A percentile compares a stretch with the other conserved stretches of the same genome.
phyloP scores from a whole-genome alignment of 2,329 filamentous ascomycete species.

The Colletotrichum salicis region DNA sequence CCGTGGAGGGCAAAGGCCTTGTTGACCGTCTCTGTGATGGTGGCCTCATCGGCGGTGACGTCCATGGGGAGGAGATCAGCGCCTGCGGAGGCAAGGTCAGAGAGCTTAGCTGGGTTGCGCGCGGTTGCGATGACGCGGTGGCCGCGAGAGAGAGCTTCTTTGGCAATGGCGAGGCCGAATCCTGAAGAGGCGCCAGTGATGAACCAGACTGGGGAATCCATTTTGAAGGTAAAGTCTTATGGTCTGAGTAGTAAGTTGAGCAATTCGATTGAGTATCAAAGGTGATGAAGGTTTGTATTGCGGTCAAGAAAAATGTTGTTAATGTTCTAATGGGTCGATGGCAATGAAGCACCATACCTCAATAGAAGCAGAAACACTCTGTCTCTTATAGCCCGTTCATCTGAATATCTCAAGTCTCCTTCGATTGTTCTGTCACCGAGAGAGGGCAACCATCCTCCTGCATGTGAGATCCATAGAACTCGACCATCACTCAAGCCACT shows the following conservation, averaged over 20 bases:
- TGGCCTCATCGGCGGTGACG: conserved; percentile 51
- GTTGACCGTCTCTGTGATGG: conserved; percentile 49
- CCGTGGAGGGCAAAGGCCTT: conserved; percentile 46
- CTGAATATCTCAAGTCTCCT: neutral
- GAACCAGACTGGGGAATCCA: conserved; percentile 58
- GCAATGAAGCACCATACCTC: neutral
- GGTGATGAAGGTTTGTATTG: neutral
- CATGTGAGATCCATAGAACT: neutral
- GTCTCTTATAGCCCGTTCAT: neutral
- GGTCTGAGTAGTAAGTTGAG: neutral
- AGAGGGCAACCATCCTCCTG: neutral
- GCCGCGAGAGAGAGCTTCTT: conserved; percentile 55
- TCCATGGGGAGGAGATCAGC: conserved; percentile 58
- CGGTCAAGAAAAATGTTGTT: no score
- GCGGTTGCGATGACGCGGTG: conserved; percentile 63
- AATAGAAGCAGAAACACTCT: neutral
- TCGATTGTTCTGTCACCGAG: no score
- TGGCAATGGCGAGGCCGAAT: conserved; percentile 58
- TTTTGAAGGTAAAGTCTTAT: neutral
- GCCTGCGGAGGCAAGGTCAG: conserved; percentile 54
- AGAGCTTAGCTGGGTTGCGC: conserved; percentile 51
- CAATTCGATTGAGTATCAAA: neutral
- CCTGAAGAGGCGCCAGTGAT: conserved; percentile 63
- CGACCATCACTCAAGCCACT: neutral
- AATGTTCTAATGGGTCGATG: neutral